Percentiles rank a stretch among this genome's conserved stretches.
Conservation (phyloP, 768 basidiomycete genomes). For the Mycena amicta region DNA sequence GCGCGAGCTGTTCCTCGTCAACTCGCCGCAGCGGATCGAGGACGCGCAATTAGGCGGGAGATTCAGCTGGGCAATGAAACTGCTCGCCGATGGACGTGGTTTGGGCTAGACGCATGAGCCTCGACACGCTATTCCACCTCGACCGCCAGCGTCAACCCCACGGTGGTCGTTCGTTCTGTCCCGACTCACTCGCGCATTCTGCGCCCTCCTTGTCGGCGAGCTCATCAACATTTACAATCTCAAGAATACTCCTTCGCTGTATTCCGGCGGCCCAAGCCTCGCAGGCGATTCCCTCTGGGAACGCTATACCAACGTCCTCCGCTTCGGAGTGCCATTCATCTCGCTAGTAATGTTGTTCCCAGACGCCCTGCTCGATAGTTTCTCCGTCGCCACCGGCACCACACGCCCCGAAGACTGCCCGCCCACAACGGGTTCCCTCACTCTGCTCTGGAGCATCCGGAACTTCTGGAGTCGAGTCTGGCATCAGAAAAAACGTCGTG, state of each 20-base stretch:
- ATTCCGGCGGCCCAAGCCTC: slow-evolving; percentile 13
- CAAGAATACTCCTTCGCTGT: slow-evolving; percentile 3
- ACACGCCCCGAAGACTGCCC: slow-evolving; percentile 15
- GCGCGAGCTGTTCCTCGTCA: slow-evolving; percentile 12
- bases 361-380: neutral
- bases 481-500: slow-evolving; percentile 18
- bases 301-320: slow-evolving; percentile 5
- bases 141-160: slow-evolving; percentile 5
- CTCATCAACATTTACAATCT: slow-evolving; percentile 1
- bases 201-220: neutral
- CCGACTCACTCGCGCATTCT: slow-evolving; percentile 2
- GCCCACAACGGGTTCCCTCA: slow-evolving; percentile 8
- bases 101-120: slow-evolving; percentile 16
- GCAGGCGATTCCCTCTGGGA: neutral
- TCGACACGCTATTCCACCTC: slow-evolving; percentile 7
- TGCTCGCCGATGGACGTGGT: slow-evolving; percentile 7
- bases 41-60: slow-evolving; percentile 3
- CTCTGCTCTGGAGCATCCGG: slow-evolving; percentile 6
- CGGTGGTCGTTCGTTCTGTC: slow-evolving; percentile 9
- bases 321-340: slow-evolving; percentile 4
- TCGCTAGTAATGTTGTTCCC: neutral
- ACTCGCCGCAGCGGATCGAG: slow-evolving; percentile 5
- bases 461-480: slow-evolving; percentile 12
- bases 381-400: slow-evolving; percentile 15
- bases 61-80: neutral